A percentile compares a stretch with the other conserved stretches of the same genome.
Conservation (phyloP, 768 basidiomycete species). For the Boletus patriciae region DNA sequence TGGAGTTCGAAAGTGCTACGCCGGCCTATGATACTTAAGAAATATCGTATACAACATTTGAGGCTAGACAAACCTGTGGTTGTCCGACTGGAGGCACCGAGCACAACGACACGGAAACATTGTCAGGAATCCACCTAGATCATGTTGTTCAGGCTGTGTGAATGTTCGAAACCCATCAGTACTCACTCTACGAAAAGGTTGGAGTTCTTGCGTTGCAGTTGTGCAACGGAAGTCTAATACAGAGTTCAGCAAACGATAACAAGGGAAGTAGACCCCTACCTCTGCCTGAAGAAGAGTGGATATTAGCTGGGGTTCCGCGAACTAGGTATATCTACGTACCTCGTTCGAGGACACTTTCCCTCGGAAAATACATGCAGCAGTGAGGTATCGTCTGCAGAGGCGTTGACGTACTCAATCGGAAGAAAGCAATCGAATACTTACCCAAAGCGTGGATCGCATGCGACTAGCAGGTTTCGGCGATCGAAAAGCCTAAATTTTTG, state of each 20-base stretch:
- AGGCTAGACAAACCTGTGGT: constrained; percentile 48
- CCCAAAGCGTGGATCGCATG: constrained; percentile 79
- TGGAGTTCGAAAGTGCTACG: constrained; percentile 74
- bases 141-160: constrained; percentile 1
- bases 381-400: constrained; percentile 69
- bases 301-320: not conserved
- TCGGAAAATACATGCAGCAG: constrained; percentile 85
- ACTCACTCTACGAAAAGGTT: constrained; percentile 76
- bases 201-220: constrained; percentile 76
- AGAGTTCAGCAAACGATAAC: constrained; percentile 3
- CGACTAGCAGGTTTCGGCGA: constrained; percentile 76
- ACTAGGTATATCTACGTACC: constrained; percentile 43
- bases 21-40: constrained; percentile 48
- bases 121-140: constrained; percentile 84
- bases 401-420: not conserved
- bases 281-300: constrained; percentile 43
- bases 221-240: constrained; percentile 61
- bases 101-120: constrained; percentile 81
- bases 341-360: constrained; percentile 80
- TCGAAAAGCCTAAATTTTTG: constrained; percentile 64
- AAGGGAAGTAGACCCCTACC: constrained; percentile 37
- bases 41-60: not conserved
- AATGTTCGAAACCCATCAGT: not conserved
- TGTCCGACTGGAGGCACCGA: constrained; percentile 83
- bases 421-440: constrained; percentile 22